Conservation (phyloP, 1,284 basidiomycete genomes). For the Pholiota adiposa region DNA sequence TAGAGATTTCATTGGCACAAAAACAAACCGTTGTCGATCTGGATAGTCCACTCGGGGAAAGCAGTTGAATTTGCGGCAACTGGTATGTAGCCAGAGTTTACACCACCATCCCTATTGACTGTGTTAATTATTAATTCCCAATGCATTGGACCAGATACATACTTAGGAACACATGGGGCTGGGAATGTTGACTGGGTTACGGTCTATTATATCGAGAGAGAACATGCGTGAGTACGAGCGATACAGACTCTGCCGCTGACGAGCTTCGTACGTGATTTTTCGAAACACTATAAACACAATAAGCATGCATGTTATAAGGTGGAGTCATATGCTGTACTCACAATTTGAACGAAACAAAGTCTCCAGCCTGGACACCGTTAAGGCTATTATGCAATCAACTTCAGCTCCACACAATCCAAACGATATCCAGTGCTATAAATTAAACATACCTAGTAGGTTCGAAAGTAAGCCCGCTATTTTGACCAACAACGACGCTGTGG, state of each 20-base stretch:
- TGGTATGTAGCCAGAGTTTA: constrained; percentile 44
- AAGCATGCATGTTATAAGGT: no score
- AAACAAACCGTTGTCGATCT: constrained; percentile 34
- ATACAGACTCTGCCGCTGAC: background rate
- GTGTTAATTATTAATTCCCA: background rate
- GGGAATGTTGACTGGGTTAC: constrained; percentile 65
- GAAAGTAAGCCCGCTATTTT: constrained; percentile 43
- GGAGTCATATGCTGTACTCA: constrained; percentile 23
- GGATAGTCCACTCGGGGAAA: constrained; percentile 42
- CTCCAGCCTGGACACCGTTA: constrained; percentile 46
- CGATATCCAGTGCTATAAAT: background rate
- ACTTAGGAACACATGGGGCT: constrained; percentile 46
- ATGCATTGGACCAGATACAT: background rate
- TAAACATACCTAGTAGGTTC: constrained; percentile 24
- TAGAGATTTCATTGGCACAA: background rate
- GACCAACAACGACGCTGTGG: constrained; percentile 52
- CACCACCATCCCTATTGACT: constrained; percentile 32
- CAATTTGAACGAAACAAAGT: constrained; percentile 55
- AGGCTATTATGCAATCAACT: constrained; percentile 10
- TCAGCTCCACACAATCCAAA: background rate
- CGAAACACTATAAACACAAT: constrained; percentile 29
- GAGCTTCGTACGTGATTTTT: constrained; percentile 43
- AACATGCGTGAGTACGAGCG: background rate
- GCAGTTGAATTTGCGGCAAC: constrained; percentile 31
- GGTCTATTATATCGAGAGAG: constrained; percentile 36